Evolutionary conservation across 1,284 basidiomycete species (phyloP), one percentile per base, ranked within the genome.

Genomic region (Ceratobasidium sp.): DNA sequence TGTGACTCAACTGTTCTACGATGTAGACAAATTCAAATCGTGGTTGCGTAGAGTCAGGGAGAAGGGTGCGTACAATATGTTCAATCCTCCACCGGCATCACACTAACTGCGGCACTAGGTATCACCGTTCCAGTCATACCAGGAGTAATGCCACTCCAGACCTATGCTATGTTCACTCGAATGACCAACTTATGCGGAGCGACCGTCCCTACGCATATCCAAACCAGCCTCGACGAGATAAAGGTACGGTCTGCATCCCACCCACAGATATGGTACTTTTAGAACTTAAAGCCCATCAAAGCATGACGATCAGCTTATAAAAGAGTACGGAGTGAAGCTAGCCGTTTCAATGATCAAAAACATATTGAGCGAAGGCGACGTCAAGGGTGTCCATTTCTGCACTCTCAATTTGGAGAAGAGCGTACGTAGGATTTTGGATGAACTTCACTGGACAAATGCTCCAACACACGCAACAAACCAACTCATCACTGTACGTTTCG

Each of bases 371-470:
- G 76, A 75, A 47, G 87, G 88, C 9, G 87, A 87, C 26, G 85
- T 98, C 21, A 85, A 86, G 3, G 95, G 95, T 1, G 91, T 98
- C 66, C 96, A 99, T 81, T 91, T 99, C 76, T 98, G 96, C 81
- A 99, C 98, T 3, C 86, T 99, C 76, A 99, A 99, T 81, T 87
- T 99, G 18, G 98, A 99, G 81, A 97, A 96, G 84, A 98, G 95
- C 77, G 92, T 98, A 6, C 91, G 91, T 66, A 88, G 90, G n/a
- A 90, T 98, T 5, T 83, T 99, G 58, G 94, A 96, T 77, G 85
- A 82, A 35, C 85, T 98, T 16, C 85, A 86, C 54, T 96, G 95
- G 94, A 82, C 77, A 23, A 83, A 76, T 82, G 85, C 70, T 76
- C 80, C 11, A 79, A 80, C 47, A 79, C 81, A 14, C 78, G 84